Percentiles rank a stretch among this genome's conserved stretches.
phyloP scores from a whole-genome alignment of 352 stramenopile genomes.

The Blastocystis hominis region DNA sequence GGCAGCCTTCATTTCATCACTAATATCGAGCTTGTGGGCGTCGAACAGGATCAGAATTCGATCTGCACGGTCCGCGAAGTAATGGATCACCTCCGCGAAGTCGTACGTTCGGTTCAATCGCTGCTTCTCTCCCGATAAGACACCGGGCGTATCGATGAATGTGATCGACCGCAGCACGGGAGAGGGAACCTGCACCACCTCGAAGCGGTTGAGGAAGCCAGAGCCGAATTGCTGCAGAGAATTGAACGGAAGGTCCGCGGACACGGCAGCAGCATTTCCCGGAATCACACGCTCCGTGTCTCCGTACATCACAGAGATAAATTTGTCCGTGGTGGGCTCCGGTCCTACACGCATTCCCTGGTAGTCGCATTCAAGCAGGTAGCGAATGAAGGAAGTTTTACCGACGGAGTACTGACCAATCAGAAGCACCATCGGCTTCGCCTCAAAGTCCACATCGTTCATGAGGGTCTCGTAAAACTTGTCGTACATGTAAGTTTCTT shows the following conservation, averaged over 20 bases:
- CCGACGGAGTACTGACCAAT: slow-evolving; percentile 92
- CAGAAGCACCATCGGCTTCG: slow-evolving; percentile 92
- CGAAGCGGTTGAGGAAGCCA: slow-evolving; percentile 94
- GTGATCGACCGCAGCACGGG: slow-evolving; percentile 85
- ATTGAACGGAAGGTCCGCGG: slow-evolving; percentile 58
- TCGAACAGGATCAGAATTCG: slow-evolving; percentile 98
- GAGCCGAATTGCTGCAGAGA: slow-evolving; percentile 82
- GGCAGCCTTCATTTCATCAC: slow-evolving; percentile 90
- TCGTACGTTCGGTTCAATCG: slow-evolving; percentile 87
- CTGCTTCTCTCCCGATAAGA: slow-evolving; percentile 96
- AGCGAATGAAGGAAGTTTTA: slow-evolving; percentile 94
- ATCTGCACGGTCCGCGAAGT: slow-evolving; percentile 83
- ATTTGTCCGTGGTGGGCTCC: slow-evolving; percentile 93
- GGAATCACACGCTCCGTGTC: slow-evolving; percentile 87
- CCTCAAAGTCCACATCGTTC: slow-evolving; percentile 85
- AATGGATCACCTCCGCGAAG: slow-evolving; percentile 79
- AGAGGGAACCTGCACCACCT: slow-evolving; percentile 83
- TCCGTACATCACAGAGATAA: slow-evolving; percentile 91
- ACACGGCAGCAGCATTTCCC: slow-evolving; percentile 87
- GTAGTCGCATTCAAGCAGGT: slow-evolving; percentile 87
- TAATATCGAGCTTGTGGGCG: slow-evolving; percentile 97
- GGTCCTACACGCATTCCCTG: slow-evolving; percentile 87
- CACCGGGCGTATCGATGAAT: slow-evolving; percentile 91
- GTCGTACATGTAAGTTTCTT: slow-evolving; percentile 81
- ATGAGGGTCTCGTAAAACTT: slow-evolving; percentile 82